phyloP scores from a whole-genome alignment of 495 filamentous ascomycete species.

The Emericellopsis terricola region DNA sequence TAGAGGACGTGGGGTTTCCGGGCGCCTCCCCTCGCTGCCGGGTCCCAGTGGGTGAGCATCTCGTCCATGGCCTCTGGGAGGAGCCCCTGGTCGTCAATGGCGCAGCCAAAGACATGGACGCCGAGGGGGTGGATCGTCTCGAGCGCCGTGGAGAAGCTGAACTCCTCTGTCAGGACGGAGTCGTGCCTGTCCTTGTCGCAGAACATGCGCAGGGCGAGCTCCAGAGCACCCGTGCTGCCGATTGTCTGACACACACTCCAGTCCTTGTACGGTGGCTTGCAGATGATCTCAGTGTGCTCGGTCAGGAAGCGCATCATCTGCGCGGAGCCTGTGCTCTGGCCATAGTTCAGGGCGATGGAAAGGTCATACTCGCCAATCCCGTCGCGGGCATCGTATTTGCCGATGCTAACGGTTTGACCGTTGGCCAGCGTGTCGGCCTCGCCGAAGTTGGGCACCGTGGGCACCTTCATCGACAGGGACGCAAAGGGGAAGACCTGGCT shows the following conservation, averaged over 20 bases:
- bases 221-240: constrained; percentile 63
- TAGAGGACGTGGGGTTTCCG: constrained; percentile 64
- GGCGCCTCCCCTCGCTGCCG: constrained; percentile 28
- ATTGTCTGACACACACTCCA: constrained; percentile 62
- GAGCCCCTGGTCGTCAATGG: constrained; percentile 65
- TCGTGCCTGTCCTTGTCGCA: constrained; percentile 47
- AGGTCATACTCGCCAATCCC: constrained; percentile 36
- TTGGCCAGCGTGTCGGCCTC: constrained; percentile 37
- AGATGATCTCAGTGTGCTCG: constrained; percentile 77
- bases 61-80: constrained; percentile 46
- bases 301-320: constrained; percentile 79
- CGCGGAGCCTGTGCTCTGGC: constrained; percentile 65
- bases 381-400: constrained; percentile 64
- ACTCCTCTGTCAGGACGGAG: constrained; percentile 65
- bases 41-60: constrained; percentile 50
- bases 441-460: constrained; percentile 39
- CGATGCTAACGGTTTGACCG: constrained; percentile 39
- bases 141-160: constrained; percentile 65
- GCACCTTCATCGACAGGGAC: constrained; percentile 17
- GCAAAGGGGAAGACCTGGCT: constrained; percentile 67
- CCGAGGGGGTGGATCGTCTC: constrained; percentile 71
- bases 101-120: constrained; percentile 48
- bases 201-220: constrained; percentile 63
- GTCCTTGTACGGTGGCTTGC: constrained; percentile 62
- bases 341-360: constrained; percentile 75